Evolutionary conservation across 2,329 filamentous ascomycete genomes (phyloP).

Genomic region (Xylaria sp.): DNA sequence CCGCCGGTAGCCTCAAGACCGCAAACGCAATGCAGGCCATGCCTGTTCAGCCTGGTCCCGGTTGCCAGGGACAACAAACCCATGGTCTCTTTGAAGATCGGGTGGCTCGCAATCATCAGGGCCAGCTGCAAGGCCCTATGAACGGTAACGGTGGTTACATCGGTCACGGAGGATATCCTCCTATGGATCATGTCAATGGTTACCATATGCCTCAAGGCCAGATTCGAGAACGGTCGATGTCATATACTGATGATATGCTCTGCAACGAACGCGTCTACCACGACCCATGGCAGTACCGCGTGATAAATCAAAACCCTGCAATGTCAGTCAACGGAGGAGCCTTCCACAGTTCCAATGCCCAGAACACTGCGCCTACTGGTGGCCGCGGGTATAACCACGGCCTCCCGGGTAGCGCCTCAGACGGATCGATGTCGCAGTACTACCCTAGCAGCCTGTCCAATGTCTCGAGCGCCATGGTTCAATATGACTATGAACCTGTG

Average conservation of each 20-base stretch:
- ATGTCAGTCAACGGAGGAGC: background rate
- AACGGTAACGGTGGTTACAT: background rate
- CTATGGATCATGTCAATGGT: background rate
- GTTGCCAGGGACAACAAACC: background rate
- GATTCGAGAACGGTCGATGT: background rate
- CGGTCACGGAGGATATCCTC: background rate
- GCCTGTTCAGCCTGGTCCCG: background rate
- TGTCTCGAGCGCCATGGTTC: background rate
- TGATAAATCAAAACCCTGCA: background rate
- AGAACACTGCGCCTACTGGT: background rate
- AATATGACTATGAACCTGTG: background rate
- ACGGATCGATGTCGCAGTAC: background rate
- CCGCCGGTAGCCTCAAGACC: background rate
- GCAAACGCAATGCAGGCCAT: background rate
- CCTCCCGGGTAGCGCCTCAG: conserved; percentile 1
- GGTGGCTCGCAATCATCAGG: background rate
- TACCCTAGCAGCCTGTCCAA: background rate
- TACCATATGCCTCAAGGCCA: background rate
- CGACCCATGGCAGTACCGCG: background rate
- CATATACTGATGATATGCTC: background rate
- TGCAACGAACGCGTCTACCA: background rate
- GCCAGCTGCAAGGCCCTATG: background rate
- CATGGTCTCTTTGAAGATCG: background rate
- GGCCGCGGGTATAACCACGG: conserved; percentile 3
- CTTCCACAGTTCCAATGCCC: background rate